These are phyloP conservation scores for Beta corolliflora DNA, from an alignment of 179 eudicot species.

Conservation along the genomic window DNA sequence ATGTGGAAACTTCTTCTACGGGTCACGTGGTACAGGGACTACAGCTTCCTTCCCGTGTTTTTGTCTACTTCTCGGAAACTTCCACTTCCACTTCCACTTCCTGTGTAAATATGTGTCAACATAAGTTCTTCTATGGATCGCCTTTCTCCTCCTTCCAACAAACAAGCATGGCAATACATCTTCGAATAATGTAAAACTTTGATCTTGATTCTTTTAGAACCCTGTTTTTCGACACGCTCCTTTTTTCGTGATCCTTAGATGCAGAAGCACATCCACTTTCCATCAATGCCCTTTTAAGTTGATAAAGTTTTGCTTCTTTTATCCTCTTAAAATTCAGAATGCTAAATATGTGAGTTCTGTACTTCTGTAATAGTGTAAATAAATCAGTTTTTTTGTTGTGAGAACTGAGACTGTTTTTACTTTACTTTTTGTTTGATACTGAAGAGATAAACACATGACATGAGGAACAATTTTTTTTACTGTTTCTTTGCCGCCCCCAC, in stretches of 20 bases:
- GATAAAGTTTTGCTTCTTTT: not conserved
- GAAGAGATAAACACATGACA: not conserved
- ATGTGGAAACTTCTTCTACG: too few species aligned
- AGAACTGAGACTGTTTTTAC: not conserved
- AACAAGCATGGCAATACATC: conserved; percentile 37
- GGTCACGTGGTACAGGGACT: too few species aligned
- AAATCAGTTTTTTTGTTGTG: not conserved
- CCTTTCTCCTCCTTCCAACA: conserved; percentile 39
- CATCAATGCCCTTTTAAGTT: not conserved
- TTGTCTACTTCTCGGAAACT: too few species aligned
- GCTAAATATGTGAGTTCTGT: not conserved
- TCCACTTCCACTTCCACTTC: too few species aligned
- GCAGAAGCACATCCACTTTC: conserved; percentile 1
- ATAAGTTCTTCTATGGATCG: not conserved
- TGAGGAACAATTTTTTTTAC: not conserved
- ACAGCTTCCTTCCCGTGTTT: too few species aligned
- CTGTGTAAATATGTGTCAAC: too few species aligned
- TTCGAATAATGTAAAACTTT: conserved; percentile 38
- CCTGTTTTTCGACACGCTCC: conserved; percentile 6
- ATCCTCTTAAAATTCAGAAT: not conserved
- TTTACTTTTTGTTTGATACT: not conserved
- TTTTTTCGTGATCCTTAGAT: conserved; percentile 8
- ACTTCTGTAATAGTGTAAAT: not conserved
- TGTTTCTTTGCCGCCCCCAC: not conserved
- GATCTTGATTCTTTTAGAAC: conserved; percentile 33